Evolutionary conservation across 768 basidiomycete species (phyloP).

Genomic region (Pleurotus tuber-regium): DNA sequence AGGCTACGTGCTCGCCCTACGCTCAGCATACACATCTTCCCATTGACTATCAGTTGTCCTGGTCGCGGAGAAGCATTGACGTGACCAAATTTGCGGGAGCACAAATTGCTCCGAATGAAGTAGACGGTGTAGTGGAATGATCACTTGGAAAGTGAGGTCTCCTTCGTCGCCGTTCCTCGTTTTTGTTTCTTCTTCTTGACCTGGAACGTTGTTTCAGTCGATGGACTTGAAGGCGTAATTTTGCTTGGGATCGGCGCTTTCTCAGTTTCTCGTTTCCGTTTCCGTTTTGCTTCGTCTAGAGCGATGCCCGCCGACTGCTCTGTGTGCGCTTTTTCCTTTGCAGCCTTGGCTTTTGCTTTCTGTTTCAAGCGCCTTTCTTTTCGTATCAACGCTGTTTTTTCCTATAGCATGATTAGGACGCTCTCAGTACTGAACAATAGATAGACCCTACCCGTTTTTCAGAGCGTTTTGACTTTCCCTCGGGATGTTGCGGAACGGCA

Average conservation of each 20-base stretch:
- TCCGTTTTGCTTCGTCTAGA: background rate
- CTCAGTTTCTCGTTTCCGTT: background rate
- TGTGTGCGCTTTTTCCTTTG: conserved; percentile 27
- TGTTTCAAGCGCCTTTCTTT: conserved; percentile 41
- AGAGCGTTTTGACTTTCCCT: conserved; percentile 52
- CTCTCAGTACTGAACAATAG: background rate
- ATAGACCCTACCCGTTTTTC: conserved; percentile 53
- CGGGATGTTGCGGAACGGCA: conserved; percentile 17
- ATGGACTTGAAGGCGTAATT: background rate
- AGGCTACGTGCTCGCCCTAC: too few species aligned
- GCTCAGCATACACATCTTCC: too few species aligned
- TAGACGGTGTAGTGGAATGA: too few species aligned
- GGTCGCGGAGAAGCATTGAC: too few species aligned
- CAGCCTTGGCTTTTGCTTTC: conserved; percentile 42
- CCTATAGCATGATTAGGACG: conserved; percentile 4
- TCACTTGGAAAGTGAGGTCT: too few species aligned
- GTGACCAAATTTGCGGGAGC: too few species aligned
- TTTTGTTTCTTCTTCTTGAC: background rate
- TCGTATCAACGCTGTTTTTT: conserved; percentile 28
- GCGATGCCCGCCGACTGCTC: background rate
- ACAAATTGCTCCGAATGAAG: too few species aligned
- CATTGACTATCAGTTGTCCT: too few species aligned
- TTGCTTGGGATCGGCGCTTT: background rate
- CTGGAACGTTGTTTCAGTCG: background rate
- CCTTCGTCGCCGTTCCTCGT: background rate